Conservation (phyloP, 2,329 filamentous ascomycete genomes). For the Venturia pyrina region DNA sequence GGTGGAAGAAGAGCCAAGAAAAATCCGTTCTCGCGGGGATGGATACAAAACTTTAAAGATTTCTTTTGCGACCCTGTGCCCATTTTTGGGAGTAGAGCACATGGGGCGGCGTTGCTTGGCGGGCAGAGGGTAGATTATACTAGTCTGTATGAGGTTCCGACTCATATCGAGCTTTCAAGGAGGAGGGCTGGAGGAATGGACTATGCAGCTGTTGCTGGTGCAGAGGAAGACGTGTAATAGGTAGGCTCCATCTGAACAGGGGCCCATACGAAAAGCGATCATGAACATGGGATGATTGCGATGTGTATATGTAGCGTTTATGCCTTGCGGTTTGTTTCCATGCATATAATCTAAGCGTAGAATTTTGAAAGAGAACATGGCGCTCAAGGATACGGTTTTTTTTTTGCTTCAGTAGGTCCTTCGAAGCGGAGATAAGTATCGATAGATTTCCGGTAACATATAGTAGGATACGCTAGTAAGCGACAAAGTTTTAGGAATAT, state of each 20-base stretch:
- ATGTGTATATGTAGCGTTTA: slow-evolving; percentile 6
- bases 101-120: slow-evolving; percentile 64
- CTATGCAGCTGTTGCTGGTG: slow-evolving; percentile 5
- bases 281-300: not conserved
- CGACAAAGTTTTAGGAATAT: too few species aligned
- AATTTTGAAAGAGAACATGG: too few species aligned
- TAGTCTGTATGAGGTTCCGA: slow-evolving; percentile 76
- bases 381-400: too few species aligned
- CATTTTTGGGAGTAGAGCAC: slow-evolving; percentile 64
- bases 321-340: not conserved
- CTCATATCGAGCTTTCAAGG: not conserved
- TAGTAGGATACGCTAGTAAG: too few species aligned
- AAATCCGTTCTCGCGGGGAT: slow-evolving; percentile 79
- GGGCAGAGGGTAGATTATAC: slow-evolving; percentile 80
- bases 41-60: slow-evolving; percentile 84
- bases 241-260: not conserved
- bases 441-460: too few species aligned
- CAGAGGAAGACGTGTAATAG: slow-evolving; percentile 5
- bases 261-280: too few species aligned
- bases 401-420: too few species aligned
- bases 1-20: slow-evolving; percentile 35
- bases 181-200: slow-evolving; percentile 9
- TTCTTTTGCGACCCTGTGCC: slow-evolving; percentile 92
- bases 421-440: too few species aligned
- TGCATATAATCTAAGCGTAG: not conserved